Evolutionary conservation across 441 rosid species (phyloP), one percentile per base, ranked within the genome.

Genomic region (Populus hybrid): DNA sequence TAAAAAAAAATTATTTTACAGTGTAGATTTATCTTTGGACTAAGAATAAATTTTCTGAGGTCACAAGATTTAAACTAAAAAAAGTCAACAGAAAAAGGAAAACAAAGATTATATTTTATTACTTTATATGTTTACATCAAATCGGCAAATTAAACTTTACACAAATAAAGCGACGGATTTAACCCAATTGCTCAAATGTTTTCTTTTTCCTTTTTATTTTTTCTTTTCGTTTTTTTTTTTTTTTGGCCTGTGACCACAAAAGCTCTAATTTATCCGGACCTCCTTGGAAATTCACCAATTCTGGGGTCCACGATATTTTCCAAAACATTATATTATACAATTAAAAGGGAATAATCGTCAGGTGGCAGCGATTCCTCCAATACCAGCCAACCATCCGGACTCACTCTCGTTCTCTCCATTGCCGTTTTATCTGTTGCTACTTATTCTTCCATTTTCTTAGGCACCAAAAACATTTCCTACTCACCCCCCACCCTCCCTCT

Each of bases 311-410:
- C 57, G 4, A 0, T 10, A 8, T 18, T 67, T 57, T 21, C n/a
- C 57, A 40, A 63, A 35, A 70, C 11, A 64, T 24, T 35, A 63
- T 38, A 28, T 5, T 34, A 66, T 23, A 35, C 8, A 7, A 16
- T 38, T 23, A 1, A 65, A 65, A 59, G 4, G 35, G 59, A 66
- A 57, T 53, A 20, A 40, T 53, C 24, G 30, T 18, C 30, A 57
- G 77, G 26, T 53, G 81, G 75, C 73, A 80, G 82, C 85, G 86
- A 81, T 83, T 18, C 53, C 28, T 80, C 81, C 82, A 76, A 74
- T 50, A 74, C 23, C 24, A 71, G 65, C 85, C 87, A 83, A 35
- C 28, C 81, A 78, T 75, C 77, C 28, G 70, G 26, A 30, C 65
- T 63, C 35, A 5, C 35, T 64, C 57, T 69, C n/a, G 3, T 30